Conservation (phyloP, 75 land plant species). For the Adiantum capillusveneris region DNA sequence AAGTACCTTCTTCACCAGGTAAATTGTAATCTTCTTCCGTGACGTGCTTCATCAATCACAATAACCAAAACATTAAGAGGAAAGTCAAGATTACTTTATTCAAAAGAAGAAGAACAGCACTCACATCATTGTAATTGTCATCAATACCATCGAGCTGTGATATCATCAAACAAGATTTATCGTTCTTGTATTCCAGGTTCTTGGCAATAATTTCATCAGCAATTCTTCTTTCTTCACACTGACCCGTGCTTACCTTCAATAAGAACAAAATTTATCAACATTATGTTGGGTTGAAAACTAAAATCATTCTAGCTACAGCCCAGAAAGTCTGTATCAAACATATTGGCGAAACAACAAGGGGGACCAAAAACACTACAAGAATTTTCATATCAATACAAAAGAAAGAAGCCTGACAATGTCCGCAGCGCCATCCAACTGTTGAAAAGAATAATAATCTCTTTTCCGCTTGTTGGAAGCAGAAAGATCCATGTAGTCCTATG, state of each 20-base stretch:
- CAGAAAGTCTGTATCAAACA: too few species aligned
- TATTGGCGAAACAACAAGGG: too few species aligned
- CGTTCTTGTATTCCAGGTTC: background rate
- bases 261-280: too few species aligned
- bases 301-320: too few species aligned
- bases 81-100: background rate
- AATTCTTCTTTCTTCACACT: background rate
- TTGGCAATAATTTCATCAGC: background rate
- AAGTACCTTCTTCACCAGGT: conserved; percentile 73
- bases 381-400: too few species aligned
- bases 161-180: conserved; percentile 9
- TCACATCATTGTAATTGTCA: conserved; percentile 76
- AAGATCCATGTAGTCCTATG: conserved; percentile 1
- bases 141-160: conserved; percentile 85
- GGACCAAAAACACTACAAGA: too few species aligned
- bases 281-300: too few species aligned
- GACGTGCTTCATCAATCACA: conserved; percentile 54
- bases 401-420: background rate
- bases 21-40: conserved; percentile 88
- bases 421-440: background rate
- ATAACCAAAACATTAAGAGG: conserved; percentile 5
- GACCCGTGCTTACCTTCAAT: background rate
- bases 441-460: background rate
- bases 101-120: background rate
- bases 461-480: background rate